Evolutionary conservation across 129 eudicot species (phyloP), one percentile per base, ranked within the genome.

Genomic region (Lactuca sativa): DNA sequence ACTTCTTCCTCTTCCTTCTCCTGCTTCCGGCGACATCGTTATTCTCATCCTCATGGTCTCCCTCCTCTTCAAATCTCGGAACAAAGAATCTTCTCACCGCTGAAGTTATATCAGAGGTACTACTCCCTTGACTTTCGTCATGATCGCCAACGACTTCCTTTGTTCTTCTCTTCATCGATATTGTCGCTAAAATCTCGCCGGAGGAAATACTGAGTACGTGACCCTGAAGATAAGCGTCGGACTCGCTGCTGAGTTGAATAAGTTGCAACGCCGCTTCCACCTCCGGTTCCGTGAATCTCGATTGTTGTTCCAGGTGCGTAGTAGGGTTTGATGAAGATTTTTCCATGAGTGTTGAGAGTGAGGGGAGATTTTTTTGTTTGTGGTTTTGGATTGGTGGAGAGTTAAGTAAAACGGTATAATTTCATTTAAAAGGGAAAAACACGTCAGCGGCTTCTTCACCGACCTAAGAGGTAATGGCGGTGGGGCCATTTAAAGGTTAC

Each of bases 201-300:
- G 41, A 63, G 56, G 31, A 66, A 21, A 9, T 8, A 18, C 69
- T 56, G 44, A 13, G 3, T 36, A 44, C 53, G 75, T 59, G 37
- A 64, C 48, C 36, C 51, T 18, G 47, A 18, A 17, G 34, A 6
- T 69, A 60, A n/a, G 15, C 69, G 59, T 80, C 81, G 31, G 79
- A 85, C 31, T 74, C 73, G 36, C 81, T 64, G 73, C 90, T 72
- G 67, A 85, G 85, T 70, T 82, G 87, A 49, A 82, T 82, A 32
- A 85, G 76, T 67, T 72, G 83, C 69, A 79, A 48, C 38, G 81
- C 90, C 3, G 85, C 90, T 61, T 85, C 79, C 36, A 82, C 62
- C 37, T 82, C 87, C 18, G 62, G 61, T 37, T 82, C 38, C 9
- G 84, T 78, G 38, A 78, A 73, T 25, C 69, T 52, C 4, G 70